Percentiles rank a stretch among this genome's conserved stretches.
These are phyloP conservation scores for Cornus florida DNA, from an alignment of 148 eudicot genomes.

Conservation along the genomic window DNA sequence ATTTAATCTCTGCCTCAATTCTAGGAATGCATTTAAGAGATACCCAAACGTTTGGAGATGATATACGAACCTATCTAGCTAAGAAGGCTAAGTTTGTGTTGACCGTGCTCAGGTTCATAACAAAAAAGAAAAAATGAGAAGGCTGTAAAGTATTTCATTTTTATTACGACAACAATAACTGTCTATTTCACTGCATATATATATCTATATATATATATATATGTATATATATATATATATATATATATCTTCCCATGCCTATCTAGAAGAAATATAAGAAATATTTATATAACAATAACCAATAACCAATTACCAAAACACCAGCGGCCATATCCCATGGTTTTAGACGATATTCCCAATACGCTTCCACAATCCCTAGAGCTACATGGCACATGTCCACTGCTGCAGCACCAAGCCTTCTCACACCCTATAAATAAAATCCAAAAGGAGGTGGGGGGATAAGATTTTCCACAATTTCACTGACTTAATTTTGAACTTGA, in stretches of 20 bases:
- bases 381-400: slow-evolving; percentile 99
- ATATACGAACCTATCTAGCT: no score
- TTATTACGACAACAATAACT: no score
- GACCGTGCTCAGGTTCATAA: background rate
- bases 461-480: background rate
- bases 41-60: no score
- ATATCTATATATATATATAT: no score
- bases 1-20: no score
- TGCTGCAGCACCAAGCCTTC: slow-evolving; percentile 99
- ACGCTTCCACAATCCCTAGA: slow-evolving; percentile 86
- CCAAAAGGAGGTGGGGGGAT: slow-evolving; percentile 1
- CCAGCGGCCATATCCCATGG: slow-evolving; percentile 99
- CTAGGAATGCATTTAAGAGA: no score
- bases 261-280: no score
- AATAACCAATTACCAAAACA: slow-evolving; percentile 68
- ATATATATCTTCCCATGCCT: no score
- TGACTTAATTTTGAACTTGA: background rate
- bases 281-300: background rate
- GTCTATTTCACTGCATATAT: background rate
- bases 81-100: background rate
- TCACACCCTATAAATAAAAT: slow-evolving; percentile 68
- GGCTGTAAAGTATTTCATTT: no score
- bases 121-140: background rate
- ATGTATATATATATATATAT: no score
- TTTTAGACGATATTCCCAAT: slow-evolving; percentile 97